Evolutionary conservation across 2,329 filamentous ascomycete genomes (phyloP).

Genomic region (Dendryphion nanum): DNA sequence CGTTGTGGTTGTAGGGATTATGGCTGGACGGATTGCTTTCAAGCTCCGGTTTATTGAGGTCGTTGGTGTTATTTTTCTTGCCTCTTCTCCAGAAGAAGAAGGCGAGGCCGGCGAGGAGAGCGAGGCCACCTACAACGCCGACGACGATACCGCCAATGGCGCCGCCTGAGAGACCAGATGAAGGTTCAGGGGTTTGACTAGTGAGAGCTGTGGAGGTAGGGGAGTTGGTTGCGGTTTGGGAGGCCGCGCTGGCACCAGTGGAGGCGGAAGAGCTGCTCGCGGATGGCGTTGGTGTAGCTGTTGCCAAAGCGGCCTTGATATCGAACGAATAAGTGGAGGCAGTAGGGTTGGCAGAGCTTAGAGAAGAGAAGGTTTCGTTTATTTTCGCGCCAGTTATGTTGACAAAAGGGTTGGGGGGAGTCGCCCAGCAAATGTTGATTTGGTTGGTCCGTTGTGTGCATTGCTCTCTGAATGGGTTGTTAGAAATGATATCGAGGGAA

Average conservation of each 20-base stretch:
- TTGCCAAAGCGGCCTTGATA: neutral
- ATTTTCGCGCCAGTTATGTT: slow-evolving; percentile 8
- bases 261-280: neutral
- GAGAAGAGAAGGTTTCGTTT: slow-evolving; percentile 19
- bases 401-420: slow-evolving; percentile 11
- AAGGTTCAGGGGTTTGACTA: neutral
- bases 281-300: neutral
- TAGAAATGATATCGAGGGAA: slow-evolving; percentile 1
- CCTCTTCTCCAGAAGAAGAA: slow-evolving; percentile 11
- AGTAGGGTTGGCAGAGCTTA: slow-evolving; percentile 11
- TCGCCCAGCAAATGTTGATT: slow-evolving; percentile 26
- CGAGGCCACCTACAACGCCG: slow-evolving; percentile 13
- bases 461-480: slow-evolving; percentile 12
- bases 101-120: slow-evolving; percentile 6
- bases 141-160: slow-evolving; percentile 16
- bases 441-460: slow-evolving; percentile 16
- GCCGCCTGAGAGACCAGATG: slow-evolving; percentile 11
- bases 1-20: slow-evolving; percentile 10
- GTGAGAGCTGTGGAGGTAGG: neutral
- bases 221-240: neutral
- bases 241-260: neutral
- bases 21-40: too few relatives aligned
- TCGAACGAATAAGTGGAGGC: neutral
- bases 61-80: slow-evolving; percentile 4
- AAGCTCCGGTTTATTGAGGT: slow-evolving; percentile 9